Base-by-base conservation (phyloP, 225 moss, liverwort and hornwort genomes). In the Physcomitrium patens region DNA sequence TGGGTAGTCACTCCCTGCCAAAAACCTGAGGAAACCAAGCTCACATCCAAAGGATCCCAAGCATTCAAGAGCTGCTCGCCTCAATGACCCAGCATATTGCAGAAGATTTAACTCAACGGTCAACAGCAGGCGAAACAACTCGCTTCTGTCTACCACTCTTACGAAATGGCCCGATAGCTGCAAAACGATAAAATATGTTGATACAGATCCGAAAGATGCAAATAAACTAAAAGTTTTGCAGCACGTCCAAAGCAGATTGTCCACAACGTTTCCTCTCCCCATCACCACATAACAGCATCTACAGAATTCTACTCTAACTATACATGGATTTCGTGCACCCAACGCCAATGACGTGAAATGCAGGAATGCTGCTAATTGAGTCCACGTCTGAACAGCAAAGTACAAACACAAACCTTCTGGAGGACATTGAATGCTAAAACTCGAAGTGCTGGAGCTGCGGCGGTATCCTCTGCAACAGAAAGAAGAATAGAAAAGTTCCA, bases 361-460 rank as follows among this genome's bases (percentile, higher is more conserved):
- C 17, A 53, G 53, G 3, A 62, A n/a, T 54, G 48, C 70, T 54
- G 48, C 70, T 69, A 56, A 75, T 14, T 31, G 18, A 61, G 49
- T 57, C 63, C 50, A 68, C 63, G 45, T 22, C 63, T 27, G 31
- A 37, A 72, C 50, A 60, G 61, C 47, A 69, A 74, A 20, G 26
- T 45, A 67, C 46, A 64, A 54, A 60, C 55, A 67, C 90, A 47
- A 60, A 93, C 95, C 93, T 96, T 93, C 24, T 76, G 81, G 71
- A 95, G 81, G 24, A 92, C 83, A 83, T 88, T 87, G 75, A 93
- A 87, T 22, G 91, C 93, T 78, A 91, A 86, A 45, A 77, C 85
- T 76, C 88, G 90, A 53, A 99, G 80, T 12, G 79, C 71, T 75
- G 88, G 80, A 66, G 93, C 87, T 71, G 86, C 70, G 15, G 60